Evolutionary conservation across 2,329 filamentous ascomycete genomes (phyloP), one percentile per base, ranked within the genome.

Genomic region (Colletotrichum eremochloae): DNA sequence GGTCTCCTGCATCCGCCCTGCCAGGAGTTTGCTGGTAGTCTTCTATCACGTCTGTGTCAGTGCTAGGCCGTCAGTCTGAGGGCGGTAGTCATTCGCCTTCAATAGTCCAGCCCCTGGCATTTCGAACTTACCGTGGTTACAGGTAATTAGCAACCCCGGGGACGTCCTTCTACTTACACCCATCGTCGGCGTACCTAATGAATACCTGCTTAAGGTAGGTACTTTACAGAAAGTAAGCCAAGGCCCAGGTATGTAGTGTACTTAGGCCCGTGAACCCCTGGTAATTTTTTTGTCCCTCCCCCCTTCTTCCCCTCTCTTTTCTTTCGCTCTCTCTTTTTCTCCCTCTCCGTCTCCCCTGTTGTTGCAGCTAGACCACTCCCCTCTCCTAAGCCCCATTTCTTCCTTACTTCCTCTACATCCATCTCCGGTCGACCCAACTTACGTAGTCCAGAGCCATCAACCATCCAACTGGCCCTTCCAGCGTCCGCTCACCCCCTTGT

Each of bases 401-500:
- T 64, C 48, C 42, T 42, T 52, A 33, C 29, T 11, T 53, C 20
- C 33, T 53, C 14, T 60, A 24, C 24, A 24, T 24, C 24, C 24
- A 24, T 71, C 69, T 52, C 58, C 58, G 65, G 63, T 69, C 66
- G 69, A 65, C 52, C 66, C 68, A 57, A 57, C 40, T 60, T 42
- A 8, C 42, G 42, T 18, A 5, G 40, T 33, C 33, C 52, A 3
- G 33, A 36, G 48, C 48, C 31, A 29, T 36, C 36, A 29, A 29
- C 55, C 8, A 71, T 52, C 61, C 36, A 71, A 71, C 57, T 57
- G 64, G 68, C 69, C 58, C 46, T 72, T 60, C 46, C 42, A 55
- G 52, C 31, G 31, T 55, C 31, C 18, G 53, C 15, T n/a, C 53
- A 15, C 57, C 18, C 44, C 60, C 71, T 62, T 73, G 71, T 67